phyloP scores from a whole-genome alignment of 805 yeast genomes.

The Candida suzukii region DNA sequence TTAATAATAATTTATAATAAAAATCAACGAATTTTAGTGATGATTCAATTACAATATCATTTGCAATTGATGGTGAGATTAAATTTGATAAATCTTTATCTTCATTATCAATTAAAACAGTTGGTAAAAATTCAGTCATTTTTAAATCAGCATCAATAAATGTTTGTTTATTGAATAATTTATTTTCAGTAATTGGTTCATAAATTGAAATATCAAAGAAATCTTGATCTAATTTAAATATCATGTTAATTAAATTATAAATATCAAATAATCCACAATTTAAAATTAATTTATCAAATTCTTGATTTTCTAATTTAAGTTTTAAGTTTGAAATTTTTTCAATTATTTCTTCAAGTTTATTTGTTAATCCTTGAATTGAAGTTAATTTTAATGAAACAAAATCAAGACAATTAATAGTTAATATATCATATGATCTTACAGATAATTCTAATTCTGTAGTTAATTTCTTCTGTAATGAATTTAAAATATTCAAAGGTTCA shows the following conservation, averaged over 20 bases:
- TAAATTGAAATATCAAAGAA: constrained; percentile 56
- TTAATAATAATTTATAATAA: constrained; percentile 31
- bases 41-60: constrained; percentile 45
- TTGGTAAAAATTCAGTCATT: constrained; percentile 48
- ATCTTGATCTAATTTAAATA: constrained; percentile 49
- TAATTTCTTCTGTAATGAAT: constrained; percentile 6
- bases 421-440: constrained; percentile 20
- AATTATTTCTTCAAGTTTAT: constrained; percentile 29
- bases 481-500: constrained; percentile 36
- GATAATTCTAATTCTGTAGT: constrained; percentile 20
- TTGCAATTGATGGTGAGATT: constrained; percentile 57
- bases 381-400: constrained; percentile 47
- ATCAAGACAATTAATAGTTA: constrained; percentile 55
- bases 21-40: constrained; percentile 43
- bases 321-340: constrained; percentile 28
- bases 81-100: constrained; percentile 47
- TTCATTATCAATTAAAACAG: constrained; percentile 54
- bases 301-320: constrained; percentile 34
- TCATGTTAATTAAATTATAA: constrained; percentile 61
- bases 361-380: constrained; percentile 33
- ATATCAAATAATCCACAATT: constrained; percentile 52
- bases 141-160: constrained; percentile 36
- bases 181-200: constrained; percentile 57
- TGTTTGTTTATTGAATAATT: constrained; percentile 39
- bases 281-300: constrained; percentile 39